Evolutionary conservation across 1,284 basidiomycete genomes (phyloP), one percentile per base, ranked within the genome.

Genomic region (Ceratobasidium sp.): DNA sequence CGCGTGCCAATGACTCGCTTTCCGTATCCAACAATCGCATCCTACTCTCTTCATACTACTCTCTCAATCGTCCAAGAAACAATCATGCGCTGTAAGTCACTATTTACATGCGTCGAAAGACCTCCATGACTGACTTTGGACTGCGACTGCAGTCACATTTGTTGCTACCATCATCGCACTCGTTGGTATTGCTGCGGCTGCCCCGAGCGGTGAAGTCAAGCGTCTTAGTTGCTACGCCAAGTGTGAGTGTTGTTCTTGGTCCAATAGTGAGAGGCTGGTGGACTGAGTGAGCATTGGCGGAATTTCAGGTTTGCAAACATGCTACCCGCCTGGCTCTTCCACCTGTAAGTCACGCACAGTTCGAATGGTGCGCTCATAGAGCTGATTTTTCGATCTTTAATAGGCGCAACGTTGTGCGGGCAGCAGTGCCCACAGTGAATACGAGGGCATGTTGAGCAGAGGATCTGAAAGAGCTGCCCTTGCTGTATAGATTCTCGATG

Each of bases 221-320:
- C 63, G 63, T 24, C 46, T 65, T n/a, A 13, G 11, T 22, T 65
- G 63, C 63, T 65, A 65, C 63, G 43, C 1, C 46, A 65, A 65
- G 46, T 65, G 63, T 65, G 43, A 65, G 63, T 51, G 14, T 2
- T 14, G 2, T 2, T 11, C 11, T 14, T 53, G n/a, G 63, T 27
- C 31, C 19, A 31, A n/a, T n/a, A n/a, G n/a, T n/a, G n/a, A n/a
- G n/a, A n/a, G n/a, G n/a, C n/a, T n/a, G n/a, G n/a, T n/a, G n/a
- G n/a, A n/a, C n/a, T n/a, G n/a, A n/a, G 16, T 34, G 22, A 48
- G 19, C 24, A 16, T 19, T n/a, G 2, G 4, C 27, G 41, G 29
- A 11, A 11, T 19, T 34, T 49, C 2, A 65, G 63, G 63, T 46
- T 51, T 65, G 63, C 46, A 65, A 51, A 43, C 46, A 1, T 65